A percentile compares a stretch with the other conserved stretches of the same genome.
phyloP scores from a whole-genome alignment of 1,139 yeast species.

The Arxiozyma bovina region DNA sequence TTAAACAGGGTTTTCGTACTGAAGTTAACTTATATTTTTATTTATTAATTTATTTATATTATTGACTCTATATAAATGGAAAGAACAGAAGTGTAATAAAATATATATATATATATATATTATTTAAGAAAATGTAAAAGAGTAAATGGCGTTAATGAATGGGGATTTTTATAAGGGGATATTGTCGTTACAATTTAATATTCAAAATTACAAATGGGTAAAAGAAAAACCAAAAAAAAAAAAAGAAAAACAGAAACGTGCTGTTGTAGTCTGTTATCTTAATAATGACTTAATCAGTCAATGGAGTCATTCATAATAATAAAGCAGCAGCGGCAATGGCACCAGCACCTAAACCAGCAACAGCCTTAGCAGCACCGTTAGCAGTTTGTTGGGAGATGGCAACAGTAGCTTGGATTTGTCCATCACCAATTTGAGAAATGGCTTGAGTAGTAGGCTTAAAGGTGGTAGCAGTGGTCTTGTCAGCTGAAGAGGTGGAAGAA shows the following conservation, averaged over 20 bases:
- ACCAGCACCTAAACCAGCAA: slow-evolving; percentile 10
- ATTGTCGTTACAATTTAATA: not conserved
- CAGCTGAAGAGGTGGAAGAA: not conserved
- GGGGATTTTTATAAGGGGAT: not conserved
- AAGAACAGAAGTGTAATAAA: too few species aligned
- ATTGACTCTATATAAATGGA: too few species aligned
- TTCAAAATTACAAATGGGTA: not conserved
- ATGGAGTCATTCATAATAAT: slow-evolving; percentile 5
- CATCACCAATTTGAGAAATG: slow-evolving; percentile 5
- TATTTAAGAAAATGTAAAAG: too few species aligned
- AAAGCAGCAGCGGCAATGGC: slow-evolving; percentile 9
- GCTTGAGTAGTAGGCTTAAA: not conserved
- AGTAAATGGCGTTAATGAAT: too few species aligned
- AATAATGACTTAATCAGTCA: not conserved
- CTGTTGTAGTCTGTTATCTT: too few species aligned
- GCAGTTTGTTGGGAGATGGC: slow-evolving; percentile 7
- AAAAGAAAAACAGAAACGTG: too few species aligned
- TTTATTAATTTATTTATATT: too few species aligned
- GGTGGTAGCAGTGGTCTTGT: not conserved
- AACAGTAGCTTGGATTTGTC: slow-evolving; percentile 6
- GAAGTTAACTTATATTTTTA: too few species aligned
- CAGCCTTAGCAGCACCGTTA: slow-evolving; percentile 9
- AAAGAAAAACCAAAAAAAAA: too few species aligned
- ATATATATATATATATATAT: too few species aligned
- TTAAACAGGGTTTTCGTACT: too few species aligned